Base-by-base conservation (phyloP, 208 protist genomes). In the Wallacemonas sp. region DNA sequence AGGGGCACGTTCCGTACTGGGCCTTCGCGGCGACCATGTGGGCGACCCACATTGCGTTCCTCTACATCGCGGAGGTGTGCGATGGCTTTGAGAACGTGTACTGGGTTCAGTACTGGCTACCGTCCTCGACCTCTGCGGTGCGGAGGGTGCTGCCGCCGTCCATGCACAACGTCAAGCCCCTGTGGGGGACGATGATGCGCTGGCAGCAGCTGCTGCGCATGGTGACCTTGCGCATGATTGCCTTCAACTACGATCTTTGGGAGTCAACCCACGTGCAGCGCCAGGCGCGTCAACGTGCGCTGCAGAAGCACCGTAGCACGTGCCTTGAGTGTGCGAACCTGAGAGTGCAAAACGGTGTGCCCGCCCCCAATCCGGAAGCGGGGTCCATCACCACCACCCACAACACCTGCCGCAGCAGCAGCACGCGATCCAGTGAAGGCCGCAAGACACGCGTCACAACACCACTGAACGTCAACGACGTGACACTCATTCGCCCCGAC, bases 181-280 rank as follows among this genome's bases (percentile, higher is more conserved):
- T 56, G 5, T 81, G 70, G 76, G 0, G 4, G 0, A 36, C 32
- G 9, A 24, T 29, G 6, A 62, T 89, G 38, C 70, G 72, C 6
- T 98, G 94, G 92, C 65, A 72, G 27, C 61, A 84, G 21, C 63
- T 76, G 8, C 90, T 74, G 24, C 95, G 94, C 65, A 81, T 98
- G 70, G 67, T 72, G 14, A 74, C 85, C 38, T 74, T 98, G 24
- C 84, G 90, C 43, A 81, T 96, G 67, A 92, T 98, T 48, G 90
- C 90, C 46, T 89, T 87, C 65, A 80, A 79, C 61, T 83, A 76
- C 57, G 87, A 93, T 57, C 52, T 74, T 67, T 81, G 72, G 72
- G 74, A 87, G 56, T 76, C 80, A 8, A 41, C 52, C 29, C 44
- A 60, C 32, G 24, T 52, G 9, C 14, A 26, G 23, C 24, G 34